phyloP scores from a whole-genome alignment of 345 rosid genomes.

The Linum usitatissimum region DNA sequence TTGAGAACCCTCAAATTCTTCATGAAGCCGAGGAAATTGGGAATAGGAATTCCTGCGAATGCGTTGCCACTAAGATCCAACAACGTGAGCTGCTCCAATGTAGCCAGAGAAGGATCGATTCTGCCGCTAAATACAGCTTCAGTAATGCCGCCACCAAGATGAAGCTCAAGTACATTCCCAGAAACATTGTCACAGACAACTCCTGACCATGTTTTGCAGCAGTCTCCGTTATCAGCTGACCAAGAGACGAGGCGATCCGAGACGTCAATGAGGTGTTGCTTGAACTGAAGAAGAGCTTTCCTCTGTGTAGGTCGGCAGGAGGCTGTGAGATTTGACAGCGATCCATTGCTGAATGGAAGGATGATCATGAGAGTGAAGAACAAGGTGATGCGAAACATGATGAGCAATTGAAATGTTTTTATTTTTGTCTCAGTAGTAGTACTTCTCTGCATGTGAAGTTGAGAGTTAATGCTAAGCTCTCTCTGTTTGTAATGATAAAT shows the following conservation, averaged over 20 bases:
- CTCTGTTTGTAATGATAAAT: too few species aligned
- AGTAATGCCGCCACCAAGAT: background rate
- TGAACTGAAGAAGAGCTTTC: constrained; percentile 20
- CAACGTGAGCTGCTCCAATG: constrained; percentile 8
- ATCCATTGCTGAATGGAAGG: background rate
- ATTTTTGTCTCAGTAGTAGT: too few species aligned
- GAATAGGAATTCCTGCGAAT: constrained; percentile 17
- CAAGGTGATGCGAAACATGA: background rate
- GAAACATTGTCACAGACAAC: constrained; percentile 14
- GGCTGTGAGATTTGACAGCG: background rate
- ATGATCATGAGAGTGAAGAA: background rate
- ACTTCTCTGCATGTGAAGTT: too few species aligned
- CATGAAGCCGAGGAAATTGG: constrained; percentile 20
- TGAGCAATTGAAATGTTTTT: background rate
- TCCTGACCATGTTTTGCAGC: constrained; percentile 22
- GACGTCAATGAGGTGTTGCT: constrained; percentile 12
- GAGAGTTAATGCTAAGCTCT: too few species aligned
- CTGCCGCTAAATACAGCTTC: constrained; percentile 13
- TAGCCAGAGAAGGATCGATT: constrained; percentile 19
- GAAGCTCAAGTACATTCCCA: constrained; percentile 16
- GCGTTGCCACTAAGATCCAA: constrained; percentile 23
- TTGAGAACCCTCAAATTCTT: constrained; percentile 17
- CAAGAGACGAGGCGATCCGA: constrained; percentile 20
- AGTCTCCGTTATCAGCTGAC: constrained; percentile 14
- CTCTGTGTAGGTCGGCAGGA: constrained; percentile 17